Evolutionary conservation across 2,329 filamentous ascomycete species (phyloP).

Genomic region (Proliferodiscus dingleyae): DNA sequence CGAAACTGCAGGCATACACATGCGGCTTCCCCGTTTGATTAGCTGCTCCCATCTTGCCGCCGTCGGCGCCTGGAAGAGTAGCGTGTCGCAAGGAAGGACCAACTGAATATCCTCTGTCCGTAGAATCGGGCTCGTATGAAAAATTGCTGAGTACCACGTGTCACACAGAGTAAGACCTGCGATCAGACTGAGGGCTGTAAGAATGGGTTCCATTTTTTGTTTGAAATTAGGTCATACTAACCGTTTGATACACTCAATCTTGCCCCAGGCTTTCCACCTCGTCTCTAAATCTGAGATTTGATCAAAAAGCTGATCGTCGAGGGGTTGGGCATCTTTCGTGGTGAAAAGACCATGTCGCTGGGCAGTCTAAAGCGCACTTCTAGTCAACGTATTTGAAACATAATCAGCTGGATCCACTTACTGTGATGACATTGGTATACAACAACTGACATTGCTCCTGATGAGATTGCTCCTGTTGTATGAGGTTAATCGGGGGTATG

Average conservation of each 20-base stretch:
- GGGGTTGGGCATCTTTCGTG: conserved; percentile 39
- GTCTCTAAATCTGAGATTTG: conserved; percentile 40
- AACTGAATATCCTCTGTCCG: conserved; percentile 16
- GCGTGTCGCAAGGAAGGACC: conserved; percentile 17
- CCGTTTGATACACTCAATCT: conserved; percentile 47
- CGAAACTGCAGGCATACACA: conserved; percentile 18
- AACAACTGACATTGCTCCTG: conserved; percentile 42
- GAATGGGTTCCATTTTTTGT: background rate
- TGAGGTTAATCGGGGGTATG: background rate
- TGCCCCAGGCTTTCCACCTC: conserved; percentile 48
- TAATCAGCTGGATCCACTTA: conserved; percentile 18
- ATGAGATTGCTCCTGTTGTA: conserved; percentile 21
- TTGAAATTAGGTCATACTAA: conserved; percentile 13
- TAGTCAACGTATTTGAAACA: background rate
- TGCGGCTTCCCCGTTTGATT: conserved; percentile 21
- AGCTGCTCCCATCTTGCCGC: conserved; percentile 19
- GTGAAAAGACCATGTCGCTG: conserved; percentile 47
- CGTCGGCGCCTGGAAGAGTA: conserved; percentile 19
- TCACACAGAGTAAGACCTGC: conserved; percentile 21
- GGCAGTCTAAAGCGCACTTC: conserved; percentile 32
- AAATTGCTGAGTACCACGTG: conserved; percentile 21
- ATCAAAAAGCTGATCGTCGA: conserved; percentile 39
- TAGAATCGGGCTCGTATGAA: conserved; percentile 19
- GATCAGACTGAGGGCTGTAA: conserved; percentile 15
- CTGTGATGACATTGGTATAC: conserved; percentile 45